Evolutionary conservation across 768 basidiomycete genomes (phyloP), one percentile per base, ranked within the genome.

Genomic region (Stropharia rugosoannulata): DNA sequence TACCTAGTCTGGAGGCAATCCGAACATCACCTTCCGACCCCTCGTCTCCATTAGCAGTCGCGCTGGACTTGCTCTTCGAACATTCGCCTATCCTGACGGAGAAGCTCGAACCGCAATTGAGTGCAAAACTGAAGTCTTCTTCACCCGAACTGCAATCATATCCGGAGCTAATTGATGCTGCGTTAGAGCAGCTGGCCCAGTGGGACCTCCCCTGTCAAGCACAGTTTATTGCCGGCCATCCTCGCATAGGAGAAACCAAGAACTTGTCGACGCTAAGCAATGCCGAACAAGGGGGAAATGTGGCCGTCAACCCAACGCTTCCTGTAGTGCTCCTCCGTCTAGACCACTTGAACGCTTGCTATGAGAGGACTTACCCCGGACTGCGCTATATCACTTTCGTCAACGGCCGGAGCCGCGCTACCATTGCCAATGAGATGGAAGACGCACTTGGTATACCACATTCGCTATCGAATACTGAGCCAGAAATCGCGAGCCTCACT

Each of bases 351-450:
- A 97, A 97, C 61, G 78, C 74, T 10, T 81, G 82, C 59, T 96
- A 95, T 65, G 91, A 95, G 66, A 73, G 66, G 27, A 72, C 72
- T 51, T 96, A 87, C 64, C 84, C 88, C 0, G 85, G 88, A 3
- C 67, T 97, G 59, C 80, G 90, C 16, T 96, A 93, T 66, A 91
- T 97, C 72, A 95, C 93, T 5, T 97, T 95, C 65, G 95, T 96
- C 39, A 93, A 94, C 64, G 91, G 92, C 35, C 81, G 94, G 56
- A 81, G 82, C 57, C 77, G 93, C 38, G 80, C 79, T 35, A 79
- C 69, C 44, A 86, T 97, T 61, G 86, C 83, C 38, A 78, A 83
- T 61, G 92, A 95, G 73, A 88, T 97, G 80, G 91, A 95, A 55
- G 77, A 75, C 54, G 76, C 75, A 51, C 73, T 95, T 35, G 78